A percentile compares a stretch with the other conserved stretches of the same genome.
These are phyloP conservation scores for Xylaria grammica DNA, from an alignment of 495 filamentous ascomycete genomes.

Conservation along the genomic window DNA sequence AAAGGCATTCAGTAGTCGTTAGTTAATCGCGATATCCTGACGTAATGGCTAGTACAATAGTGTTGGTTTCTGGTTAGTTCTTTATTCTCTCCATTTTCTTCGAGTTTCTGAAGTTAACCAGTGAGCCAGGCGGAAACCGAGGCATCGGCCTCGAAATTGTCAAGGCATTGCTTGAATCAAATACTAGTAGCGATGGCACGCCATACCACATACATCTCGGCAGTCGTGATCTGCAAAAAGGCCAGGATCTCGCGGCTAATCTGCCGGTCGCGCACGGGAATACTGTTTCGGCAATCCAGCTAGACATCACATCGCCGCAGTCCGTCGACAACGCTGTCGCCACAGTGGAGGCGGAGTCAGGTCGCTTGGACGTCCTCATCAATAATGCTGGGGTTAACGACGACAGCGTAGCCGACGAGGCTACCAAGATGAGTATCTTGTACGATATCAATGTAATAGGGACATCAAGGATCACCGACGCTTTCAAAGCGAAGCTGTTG, in stretches of 20 bases:
- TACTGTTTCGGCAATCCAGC: constrained; percentile 18
- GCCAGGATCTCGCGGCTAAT: not conserved
- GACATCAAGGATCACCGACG: constrained; percentile 7
- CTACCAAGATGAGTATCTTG: not conserved
- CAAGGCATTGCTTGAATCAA: constrained; percentile 14
- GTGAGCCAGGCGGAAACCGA: constrained; percentile 8
- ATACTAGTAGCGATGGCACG: not conserved
- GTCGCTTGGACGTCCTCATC: constrained; percentile 13
- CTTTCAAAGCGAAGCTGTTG: constrained; percentile 10
- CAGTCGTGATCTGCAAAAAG: constrained; percentile 13
- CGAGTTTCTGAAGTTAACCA: not conserved
- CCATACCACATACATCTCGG: constrained; percentile 22
- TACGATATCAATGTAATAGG: constrained; percentile 20
- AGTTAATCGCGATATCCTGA: not conserved
- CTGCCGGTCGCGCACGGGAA: not conserved
- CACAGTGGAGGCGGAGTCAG: constrained; percentile 5
- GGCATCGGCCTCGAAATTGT: constrained; percentile 23
- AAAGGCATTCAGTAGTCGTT: too few relatives aligned
- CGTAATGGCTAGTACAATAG: constrained; percentile 7
- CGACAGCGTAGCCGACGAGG: not conserved
- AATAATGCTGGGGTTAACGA: constrained; percentile 16
- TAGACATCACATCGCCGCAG: constrained; percentile 9
- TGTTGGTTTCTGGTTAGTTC: constrained; percentile 13
- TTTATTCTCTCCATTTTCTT: not conserved
- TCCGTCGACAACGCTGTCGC: constrained; percentile 14